A percentile compares a stretch with the other conserved stretches of the same genome.
Conservation (phyloP, 306 rosid species). For the Trichosanthes cucumerina region DNA sequence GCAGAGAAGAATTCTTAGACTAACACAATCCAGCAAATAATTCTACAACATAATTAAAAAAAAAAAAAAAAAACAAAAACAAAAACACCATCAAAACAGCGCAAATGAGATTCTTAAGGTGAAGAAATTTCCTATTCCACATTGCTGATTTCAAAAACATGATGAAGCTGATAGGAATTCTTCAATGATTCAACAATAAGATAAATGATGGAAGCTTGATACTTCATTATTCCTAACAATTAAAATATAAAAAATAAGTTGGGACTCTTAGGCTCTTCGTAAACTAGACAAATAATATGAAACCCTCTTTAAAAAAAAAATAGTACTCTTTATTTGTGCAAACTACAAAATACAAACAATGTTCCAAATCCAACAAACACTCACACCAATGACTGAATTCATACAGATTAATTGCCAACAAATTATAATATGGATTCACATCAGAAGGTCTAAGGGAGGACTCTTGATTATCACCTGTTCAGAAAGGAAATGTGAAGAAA, state of each 20-base stretch:
- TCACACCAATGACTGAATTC: not conserved
- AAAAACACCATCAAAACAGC: not conserved
- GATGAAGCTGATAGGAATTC: not conserved
- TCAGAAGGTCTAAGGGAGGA: conserved; percentile 12
- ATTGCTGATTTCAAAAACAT: not conserved
- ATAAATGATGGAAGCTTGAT: not conserved
- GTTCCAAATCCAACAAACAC: not conserved
- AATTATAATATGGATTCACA: conserved; percentile 1
- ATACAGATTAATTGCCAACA: conserved; percentile 8
- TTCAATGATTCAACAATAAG: not conserved
- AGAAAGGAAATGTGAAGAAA: conserved; percentile 90
- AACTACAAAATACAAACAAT: not conserved
- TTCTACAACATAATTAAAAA: not conserved
- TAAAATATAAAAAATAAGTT: not conserved
- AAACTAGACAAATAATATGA: not conserved
- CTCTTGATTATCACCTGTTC: conserved; percentile 58
- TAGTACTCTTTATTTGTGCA: not conserved
- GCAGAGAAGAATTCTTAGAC: not conserved
- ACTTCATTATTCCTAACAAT: not conserved
- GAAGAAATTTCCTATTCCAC: not conserved
- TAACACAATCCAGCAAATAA: not conserved
- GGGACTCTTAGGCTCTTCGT: not conserved
- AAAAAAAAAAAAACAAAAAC: too few species aligned
- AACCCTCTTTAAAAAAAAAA: not conserved
- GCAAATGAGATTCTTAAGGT: not conserved